Base-by-base conservation (phyloP, 2,329 filamentous ascomycete genomes). In the Pestalotiopsis sp. region DNA sequence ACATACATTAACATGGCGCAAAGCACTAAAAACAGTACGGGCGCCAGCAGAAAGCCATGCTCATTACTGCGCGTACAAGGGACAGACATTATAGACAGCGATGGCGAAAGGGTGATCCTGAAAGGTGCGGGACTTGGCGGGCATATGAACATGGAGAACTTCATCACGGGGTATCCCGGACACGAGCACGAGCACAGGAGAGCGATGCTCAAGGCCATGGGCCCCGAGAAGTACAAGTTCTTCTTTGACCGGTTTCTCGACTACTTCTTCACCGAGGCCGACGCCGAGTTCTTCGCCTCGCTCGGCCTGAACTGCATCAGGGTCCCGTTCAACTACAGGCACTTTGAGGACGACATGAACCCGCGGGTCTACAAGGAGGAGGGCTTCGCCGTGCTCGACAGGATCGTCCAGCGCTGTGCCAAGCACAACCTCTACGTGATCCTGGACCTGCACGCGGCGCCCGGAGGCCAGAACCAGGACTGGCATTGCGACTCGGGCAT, bases 131-230 rank as follows among this genome's bases (percentile, higher is more conserved):
- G 72, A n/a, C 68, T 78, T 38, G 75, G 77, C 38, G 76, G 75
- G 40, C 73, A 74, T 68, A 73, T 75, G 68, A 76, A 76, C 68
- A 85, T 85, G 81, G 83, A 86, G 74, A 89, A 88, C 73, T 89
- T 89, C 81, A 89, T 89, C 72, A 87, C 85, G 0, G 87, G 87
- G 27, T 89, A 84, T 71, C 80, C 86, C 9, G 87, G 85, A 25
- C 85, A 87, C 69, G 87, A 89, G 75, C 80, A 78, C 56, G 82
- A 88, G 71, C 84, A 86, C 71, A 82, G 86, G 9, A 80, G 81
- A 12, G 83, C 85, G 1, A 83, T 89, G 80, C 77, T 82, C 2
- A 79, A 83, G 65, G 84, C 85, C 1, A 79, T 89, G 0, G 87
- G 87, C 0, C 73, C 81, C 49, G 83, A 89, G 68, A 88, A 87